phyloP scores from a whole-genome alignment of 495 filamentous ascomycete species.

The Neurospora africana region DNA sequence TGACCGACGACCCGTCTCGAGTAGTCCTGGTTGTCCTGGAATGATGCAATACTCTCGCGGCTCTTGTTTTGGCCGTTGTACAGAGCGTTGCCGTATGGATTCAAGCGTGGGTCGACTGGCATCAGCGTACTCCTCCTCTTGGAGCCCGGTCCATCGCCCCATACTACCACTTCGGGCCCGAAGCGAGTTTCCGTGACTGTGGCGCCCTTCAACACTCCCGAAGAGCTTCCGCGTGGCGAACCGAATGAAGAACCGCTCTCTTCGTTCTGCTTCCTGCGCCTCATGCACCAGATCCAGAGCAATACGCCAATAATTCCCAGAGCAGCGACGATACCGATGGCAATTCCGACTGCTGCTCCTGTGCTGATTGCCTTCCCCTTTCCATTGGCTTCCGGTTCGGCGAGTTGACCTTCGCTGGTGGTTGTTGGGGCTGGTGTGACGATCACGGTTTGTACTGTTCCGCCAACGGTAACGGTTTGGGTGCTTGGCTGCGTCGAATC shows the following conservation, averaged over 20 bases:
- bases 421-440: conserved; percentile 20
- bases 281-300: conserved; percentile 25
- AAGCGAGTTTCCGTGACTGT: conserved; percentile 20
- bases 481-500: conserved; percentile 10
- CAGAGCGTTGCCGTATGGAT: conserved; percentile 37
- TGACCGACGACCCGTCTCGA: conserved; percentile 32
- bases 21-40: conserved; percentile 48
- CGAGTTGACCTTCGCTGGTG: conserved; percentile 1
- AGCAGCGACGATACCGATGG: conserved; percentile 28
- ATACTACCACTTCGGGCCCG: neutral
- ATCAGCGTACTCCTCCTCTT: conserved; percentile 39
- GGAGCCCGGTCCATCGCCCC: conserved; percentile 1
- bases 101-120: conserved; percentile 45
- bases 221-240: conserved; percentile 28
- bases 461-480: conserved; percentile 32
- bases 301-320: conserved; percentile 17
- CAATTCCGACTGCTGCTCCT: conserved; percentile 32
- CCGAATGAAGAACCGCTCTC: conserved; percentile 13
- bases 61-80: conserved; percentile 40
- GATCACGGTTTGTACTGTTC: conserved; percentile 31
- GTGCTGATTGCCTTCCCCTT: conserved; percentile 7
- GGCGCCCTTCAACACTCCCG: conserved; percentile 28
- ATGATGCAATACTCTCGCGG: conserved; percentile 42
- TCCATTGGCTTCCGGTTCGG: neutral
- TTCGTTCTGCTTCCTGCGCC: conserved; percentile 16